A percentile compares a stretch with the other conserved stretches of the same genome.
Conservation (phyloP, 2,329 filamentous ascomycete genomes). For the Ceratocystiopsis brevicomis region DNA sequence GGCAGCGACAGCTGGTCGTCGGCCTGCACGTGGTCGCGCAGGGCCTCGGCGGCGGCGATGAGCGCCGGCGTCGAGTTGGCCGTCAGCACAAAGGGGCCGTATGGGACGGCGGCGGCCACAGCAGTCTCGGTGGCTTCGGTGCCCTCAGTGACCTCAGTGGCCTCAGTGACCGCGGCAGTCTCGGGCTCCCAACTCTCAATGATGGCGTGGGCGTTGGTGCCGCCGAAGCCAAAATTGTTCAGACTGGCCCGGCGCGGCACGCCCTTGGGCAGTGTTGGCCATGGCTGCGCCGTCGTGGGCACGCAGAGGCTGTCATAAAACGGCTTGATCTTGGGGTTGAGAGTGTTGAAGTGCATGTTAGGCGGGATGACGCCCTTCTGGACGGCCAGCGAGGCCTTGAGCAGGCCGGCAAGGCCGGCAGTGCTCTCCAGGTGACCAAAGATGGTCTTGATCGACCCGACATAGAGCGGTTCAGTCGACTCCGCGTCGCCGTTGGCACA, state of each 20-base stretch:
- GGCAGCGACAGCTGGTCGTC: background rate
- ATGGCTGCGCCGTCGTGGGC: constrained; percentile 15
- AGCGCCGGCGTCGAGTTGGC: constrained; percentile 19
- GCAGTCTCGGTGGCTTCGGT: background rate
- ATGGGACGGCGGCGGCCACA: constrained; percentile 1
- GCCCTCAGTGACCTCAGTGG: too few species aligned
- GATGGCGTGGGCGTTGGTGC: constrained; percentile 25
- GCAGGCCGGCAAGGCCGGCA: constrained; percentile 28
- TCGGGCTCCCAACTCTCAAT: constrained; percentile 18
- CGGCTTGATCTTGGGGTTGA: constrained; percentile 22
- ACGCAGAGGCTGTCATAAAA: constrained; percentile 17
- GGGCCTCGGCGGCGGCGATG: constrained; percentile 11
- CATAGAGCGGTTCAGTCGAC: constrained; percentile 12
- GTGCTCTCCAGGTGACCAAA: constrained; percentile 31
- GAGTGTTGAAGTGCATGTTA: constrained; percentile 22
- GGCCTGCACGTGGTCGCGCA: constrained; percentile 14
- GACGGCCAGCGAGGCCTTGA: constrained; percentile 25
- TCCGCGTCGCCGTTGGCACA: constrained; percentile 11
- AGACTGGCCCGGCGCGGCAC: constrained; percentile 23
- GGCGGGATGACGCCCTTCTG: constrained; percentile 21
- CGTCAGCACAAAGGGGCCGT: constrained; percentile 18
- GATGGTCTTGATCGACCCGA: constrained; percentile 25
- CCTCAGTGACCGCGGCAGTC: constrained; percentile 1
- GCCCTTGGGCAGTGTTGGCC: constrained; percentile 17
- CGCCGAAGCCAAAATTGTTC: constrained; percentile 27